A percentile compares a stretch with the other conserved stretches of the same genome.
phyloP scores from a whole-genome alignment of 2,329 filamentous ascomycete genomes.

The Cladobotryum protrusum region DNA sequence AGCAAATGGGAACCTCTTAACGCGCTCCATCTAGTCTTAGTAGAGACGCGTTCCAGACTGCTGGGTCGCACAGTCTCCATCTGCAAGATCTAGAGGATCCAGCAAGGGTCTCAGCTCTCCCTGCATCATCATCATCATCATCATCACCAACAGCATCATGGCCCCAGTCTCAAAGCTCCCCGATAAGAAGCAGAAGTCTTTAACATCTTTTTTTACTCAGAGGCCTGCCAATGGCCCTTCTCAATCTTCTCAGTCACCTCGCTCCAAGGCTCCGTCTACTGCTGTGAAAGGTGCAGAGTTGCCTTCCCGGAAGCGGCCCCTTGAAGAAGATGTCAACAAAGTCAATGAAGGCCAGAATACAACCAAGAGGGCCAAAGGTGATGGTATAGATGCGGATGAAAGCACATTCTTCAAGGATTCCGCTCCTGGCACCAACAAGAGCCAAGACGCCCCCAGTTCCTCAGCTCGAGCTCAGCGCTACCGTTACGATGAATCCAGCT shows the following conservation, averaged over 20 bases:
- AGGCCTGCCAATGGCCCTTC: conserved; percentile 45
- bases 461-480: conserved; percentile 46
- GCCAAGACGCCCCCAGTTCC: conserved; percentile 13
- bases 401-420: conserved; percentile 27
- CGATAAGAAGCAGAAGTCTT: conserved; percentile 68
- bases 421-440: neutral
- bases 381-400: conserved; percentile 30
- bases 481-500: conserved; percentile 39
- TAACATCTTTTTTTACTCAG: conserved; percentile 79
- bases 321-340: conserved; percentile 41
- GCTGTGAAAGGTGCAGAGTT: conserved; percentile 20
- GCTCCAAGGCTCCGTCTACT: conserved; percentile 18
- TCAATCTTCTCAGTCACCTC: conserved; percentile 23
- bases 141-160: conserved; percentile 20
- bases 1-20: no score
- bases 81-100: neutral
- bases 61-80: no score
- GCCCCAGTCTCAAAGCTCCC: conserved; percentile 32
- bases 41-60: no score
- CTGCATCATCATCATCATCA: neutral
- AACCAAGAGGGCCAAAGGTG: conserved; percentile 24
- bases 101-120: neutral
- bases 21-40: no score
- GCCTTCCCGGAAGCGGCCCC: conserved; percentile 43
- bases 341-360: neutral